Evolutionary conservation across 1,284 basidiomycete species (phyloP), one percentile per base, ranked within the genome.

Genomic region (Butyriboletus appendiculatus): DNA sequence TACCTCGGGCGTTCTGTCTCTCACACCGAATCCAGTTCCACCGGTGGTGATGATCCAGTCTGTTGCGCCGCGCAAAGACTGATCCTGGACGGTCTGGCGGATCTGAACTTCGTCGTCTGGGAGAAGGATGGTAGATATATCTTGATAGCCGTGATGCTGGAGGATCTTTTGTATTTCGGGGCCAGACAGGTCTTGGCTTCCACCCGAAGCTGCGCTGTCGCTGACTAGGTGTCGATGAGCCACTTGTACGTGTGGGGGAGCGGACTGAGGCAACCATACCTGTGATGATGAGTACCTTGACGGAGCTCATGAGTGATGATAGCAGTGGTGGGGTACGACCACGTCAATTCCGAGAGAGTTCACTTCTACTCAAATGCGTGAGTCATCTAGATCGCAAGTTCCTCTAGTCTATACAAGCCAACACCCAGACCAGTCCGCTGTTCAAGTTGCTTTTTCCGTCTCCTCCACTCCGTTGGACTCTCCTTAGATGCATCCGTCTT

Each of bases 1-100:
- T 61, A 90, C 92, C 78, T 95, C 91, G 38, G 92, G 92, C 6
- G 92, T 95, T 37, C 76, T 73, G 70, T 95, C 93, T 55, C 88
- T 76, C 33, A 81, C 74, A 3, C 92, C 89, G 64, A 94, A 93
- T 5, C 93, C 93, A 0, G 93, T 96, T 2, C 93, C 93, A 11
- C 93, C 93, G 0, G 88, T 90, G 5, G 91, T 92, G 54, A 95
- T 74, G 56, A 92, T 78, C 80, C 84, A 85, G 66, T 91, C 86
- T n/a, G 85, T 68, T 16, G 74, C 64, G 5, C 71, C 75, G 2
- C 73, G 64, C 4, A 70, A 66, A 38, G 70, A 74, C 78, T 82
- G 85, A 10, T 64, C 62, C 47, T 68, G 71, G 12, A 92, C 74
- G 8, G 69, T 67, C 9, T 68, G 62, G 28, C 74, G 76, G 45